A percentile compares a stretch with the other conserved stretches of the same genome.
Conservation (phyloP, 768 basidiomycete species). For the Leucosporidium yakuticum region DNA sequence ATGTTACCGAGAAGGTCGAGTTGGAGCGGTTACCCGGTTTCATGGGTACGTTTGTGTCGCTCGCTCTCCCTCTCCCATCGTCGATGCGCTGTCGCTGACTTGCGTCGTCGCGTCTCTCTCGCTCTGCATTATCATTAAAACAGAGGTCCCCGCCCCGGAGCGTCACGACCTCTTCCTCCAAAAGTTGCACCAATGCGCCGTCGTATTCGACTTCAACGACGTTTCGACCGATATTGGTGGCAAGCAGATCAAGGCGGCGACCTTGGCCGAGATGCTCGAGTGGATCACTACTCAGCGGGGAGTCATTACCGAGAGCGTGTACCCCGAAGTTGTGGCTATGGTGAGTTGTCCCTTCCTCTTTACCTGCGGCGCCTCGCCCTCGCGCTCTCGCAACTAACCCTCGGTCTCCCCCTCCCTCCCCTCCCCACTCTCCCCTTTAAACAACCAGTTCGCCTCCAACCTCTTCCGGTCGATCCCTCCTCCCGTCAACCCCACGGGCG, state of each 20-base stretch:
- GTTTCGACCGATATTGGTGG: conserved; percentile 90
- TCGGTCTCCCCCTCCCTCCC: background rate
- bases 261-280: conserved; percentile 96
- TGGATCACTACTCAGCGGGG: conserved; percentile 95
- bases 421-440: background rate
- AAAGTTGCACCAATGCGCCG: conserved; percentile 92
- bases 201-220: conserved; percentile 98
- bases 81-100: background rate
- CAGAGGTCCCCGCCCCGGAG: conserved; percentile 84
- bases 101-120: conserved; percentile 26
- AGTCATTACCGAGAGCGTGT: conserved; percentile 92
- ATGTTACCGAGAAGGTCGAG: conserved; percentile 91
- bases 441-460: conserved; percentile 84
- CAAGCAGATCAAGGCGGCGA: conserved; percentile 98
- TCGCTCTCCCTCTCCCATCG: background rate
- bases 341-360: conserved; percentile 49
- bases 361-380: conserved; percentile 10
- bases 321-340: conserved; percentile 99
- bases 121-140: background rate
- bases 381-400: background rate
- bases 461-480: conserved; percentile 99
- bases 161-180: conserved; percentile 84
- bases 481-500: conserved; percentile 94
- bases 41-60: conserved; percentile 54
- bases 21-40: conserved; percentile 91